A percentile compares a stretch with the other conserved stretches of the same genome.
phyloP scores from a whole-genome alignment of 1,284 basidiomycete species.

The Microbotryomycetes sp. region DNA sequence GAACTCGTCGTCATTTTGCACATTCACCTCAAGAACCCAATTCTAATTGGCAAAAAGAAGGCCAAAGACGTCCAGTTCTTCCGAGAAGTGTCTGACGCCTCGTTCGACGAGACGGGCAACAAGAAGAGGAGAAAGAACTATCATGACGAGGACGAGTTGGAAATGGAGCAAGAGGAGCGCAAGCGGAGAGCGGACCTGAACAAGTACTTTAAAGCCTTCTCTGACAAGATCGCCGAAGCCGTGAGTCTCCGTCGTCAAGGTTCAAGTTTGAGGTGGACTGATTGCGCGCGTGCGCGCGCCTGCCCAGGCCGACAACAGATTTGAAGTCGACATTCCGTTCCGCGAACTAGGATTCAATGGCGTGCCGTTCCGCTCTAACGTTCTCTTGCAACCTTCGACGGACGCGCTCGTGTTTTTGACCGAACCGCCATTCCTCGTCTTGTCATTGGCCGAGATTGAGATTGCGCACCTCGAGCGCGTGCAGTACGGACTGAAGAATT shows the following conservation, averaged over 20 bases:
- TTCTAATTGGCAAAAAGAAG: slow-evolving; percentile 99
- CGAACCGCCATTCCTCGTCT: slow-evolving; percentile 92
- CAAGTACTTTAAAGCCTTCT: slow-evolving; percentile 90
- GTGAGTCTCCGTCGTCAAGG: slow-evolving; percentile 48
- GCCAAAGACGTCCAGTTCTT: slow-evolving; percentile 98
- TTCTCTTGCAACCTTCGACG: slow-evolving; percentile 89
- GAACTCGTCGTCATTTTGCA: slow-evolving; percentile 94
- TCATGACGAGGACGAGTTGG: slow-evolving; percentile 98
- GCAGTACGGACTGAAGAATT: slow-evolving; percentile 92
- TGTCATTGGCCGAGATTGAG: slow-evolving; percentile 90
- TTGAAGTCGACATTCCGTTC: slow-evolving; percentile 96
- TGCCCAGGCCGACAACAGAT: slow-evolving; percentile 52
- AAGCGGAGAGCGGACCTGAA: slow-evolving; percentile 82
- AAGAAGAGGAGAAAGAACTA: slow-evolving; percentile 85
- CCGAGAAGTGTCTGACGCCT: slow-evolving; percentile 94
- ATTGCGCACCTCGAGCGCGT: slow-evolving; percentile 96
- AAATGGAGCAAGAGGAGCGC: slow-evolving; percentile 95
- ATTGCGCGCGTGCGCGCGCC: no score
- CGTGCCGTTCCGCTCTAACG: slow-evolving; percentile 92
- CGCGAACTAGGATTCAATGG: slow-evolving; percentile 94
- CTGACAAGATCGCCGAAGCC: slow-evolving; percentile 86
- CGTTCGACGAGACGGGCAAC: slow-evolving; percentile 99
- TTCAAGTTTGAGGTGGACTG: no score
- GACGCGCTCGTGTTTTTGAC: slow-evolving; percentile 94
- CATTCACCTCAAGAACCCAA: slow-evolving; percentile 87